These are phyloP conservation scores for Lipomyces chichibuensis DNA, from an alignment of 805 yeast genomes.

Conservation along the genomic window DNA sequence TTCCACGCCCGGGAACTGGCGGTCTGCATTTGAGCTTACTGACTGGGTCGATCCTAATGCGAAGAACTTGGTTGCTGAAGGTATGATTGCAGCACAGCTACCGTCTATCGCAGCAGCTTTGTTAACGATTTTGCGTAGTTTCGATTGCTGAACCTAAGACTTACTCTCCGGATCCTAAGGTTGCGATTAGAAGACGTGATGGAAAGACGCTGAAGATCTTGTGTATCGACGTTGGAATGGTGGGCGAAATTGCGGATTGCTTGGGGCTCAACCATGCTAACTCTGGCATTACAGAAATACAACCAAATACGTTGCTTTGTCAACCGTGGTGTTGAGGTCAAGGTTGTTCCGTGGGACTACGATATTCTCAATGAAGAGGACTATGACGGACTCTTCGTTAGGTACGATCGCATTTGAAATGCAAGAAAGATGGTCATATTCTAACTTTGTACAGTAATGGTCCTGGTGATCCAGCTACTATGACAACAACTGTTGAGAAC, in stretches of 20 bases:
- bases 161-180: conserved; percentile 68
- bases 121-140: conserved; percentile 48
- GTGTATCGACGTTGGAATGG: conserved; percentile 95
- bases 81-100: not conserved
- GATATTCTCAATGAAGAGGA: conserved; percentile 71
- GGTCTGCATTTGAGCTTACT: conserved; percentile 65
- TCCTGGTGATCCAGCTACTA: conserved; percentile 97
- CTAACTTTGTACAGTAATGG: conserved; percentile 75
- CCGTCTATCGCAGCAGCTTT: not conserved
- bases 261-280: not conserved
- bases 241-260: not conserved
- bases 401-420: not conserved
- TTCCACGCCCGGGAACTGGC: conserved; percentile 57
- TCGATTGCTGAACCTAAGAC: conserved; percentile 75
- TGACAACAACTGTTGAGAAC: conserved; percentile 66
- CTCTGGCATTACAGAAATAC: conserved; percentile 53
- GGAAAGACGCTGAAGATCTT: conserved; percentile 81
- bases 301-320: conserved; percentile 98
- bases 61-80: conserved; percentile 82
- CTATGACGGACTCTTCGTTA: conserved; percentile 84
- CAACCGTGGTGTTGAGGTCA: conserved; percentile 91
- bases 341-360: conserved; percentile 94
- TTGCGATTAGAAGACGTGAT: conserved; percentile 59
- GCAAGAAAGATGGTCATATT: not conserved
- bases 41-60: conserved; percentile 94